Base-by-base conservation (phyloP, 768 basidiomycete species). In the Rhizopogon roseolus region DNA sequence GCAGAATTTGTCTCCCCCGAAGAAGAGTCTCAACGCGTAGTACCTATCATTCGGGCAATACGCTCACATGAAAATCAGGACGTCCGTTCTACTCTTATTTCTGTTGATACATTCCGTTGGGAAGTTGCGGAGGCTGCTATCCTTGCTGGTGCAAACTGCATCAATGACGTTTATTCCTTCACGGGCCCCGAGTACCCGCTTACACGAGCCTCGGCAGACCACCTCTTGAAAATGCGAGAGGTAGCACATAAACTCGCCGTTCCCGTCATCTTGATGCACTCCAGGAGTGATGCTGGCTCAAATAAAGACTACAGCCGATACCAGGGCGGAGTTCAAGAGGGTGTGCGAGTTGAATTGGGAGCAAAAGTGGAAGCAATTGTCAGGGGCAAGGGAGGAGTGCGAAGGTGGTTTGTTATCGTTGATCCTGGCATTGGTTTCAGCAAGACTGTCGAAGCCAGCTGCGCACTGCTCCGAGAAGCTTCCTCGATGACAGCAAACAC, bases 381-480 rank as follows among this genome's bases (percentile, higher is more conserved):
- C 22, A 76, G 72, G 28, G 87, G 86, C 0, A 74, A 68, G 46
- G 85, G 84, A 1, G 91, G 93, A 0, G 70, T 98, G 9, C 76
- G 90, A 53, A 72, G 90, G 49, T 98, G 96, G 96, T 78, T 90
- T 55, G 82, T 98, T 57, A 78, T 98, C 50, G 79, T 87, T 25
- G 97, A 98, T 71, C 92, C 96, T 3, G 96, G 96, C 0, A 73
- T 98, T 50, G 96, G 97, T 34, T 99, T 98, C 67, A 96, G 94
- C 69, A 98, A 98, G 70, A 80, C 83, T 0, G 66, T 85, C 2
- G 77, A 84, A 28, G 91, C 80, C 5, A 95, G 96, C 68, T 58
- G 93, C 34, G 75, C 78, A 56, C 62, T 96, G 10, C 66, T 98
- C 46, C 76, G 85, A 9, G 60, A 77, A 36, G 74, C 73, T 49